phyloP scores from a whole-genome alignment of 2,329 filamentous ascomycete genomes.

The Colletotrichum tabaci region DNA sequence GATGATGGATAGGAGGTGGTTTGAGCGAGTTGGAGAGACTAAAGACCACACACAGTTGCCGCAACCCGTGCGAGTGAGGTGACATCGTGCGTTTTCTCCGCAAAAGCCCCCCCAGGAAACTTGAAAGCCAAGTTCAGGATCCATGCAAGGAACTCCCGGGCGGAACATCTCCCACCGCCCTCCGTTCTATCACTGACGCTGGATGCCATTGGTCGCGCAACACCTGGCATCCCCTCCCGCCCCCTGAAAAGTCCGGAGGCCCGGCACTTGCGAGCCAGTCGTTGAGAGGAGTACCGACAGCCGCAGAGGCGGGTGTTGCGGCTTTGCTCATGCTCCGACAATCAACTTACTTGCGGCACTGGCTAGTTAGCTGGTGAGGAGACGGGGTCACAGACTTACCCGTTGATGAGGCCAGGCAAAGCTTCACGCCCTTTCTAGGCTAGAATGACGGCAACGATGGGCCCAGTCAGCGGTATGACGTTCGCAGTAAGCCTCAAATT shows the following conservation, averaged over 20 bases:
- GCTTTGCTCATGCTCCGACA: neutral
- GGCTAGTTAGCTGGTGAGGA: neutral
- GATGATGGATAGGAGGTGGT: neutral
- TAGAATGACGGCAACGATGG: neutral
- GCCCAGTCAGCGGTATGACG: neutral
- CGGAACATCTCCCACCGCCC: constrained; percentile 23
- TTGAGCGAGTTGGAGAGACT: constrained; percentile 8
- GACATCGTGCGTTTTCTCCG: constrained; percentile 26
- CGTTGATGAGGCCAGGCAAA: neutral
- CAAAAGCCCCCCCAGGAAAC: neutral
- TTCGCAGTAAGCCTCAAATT: neutral
- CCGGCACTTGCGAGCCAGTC: constrained; percentile 11
- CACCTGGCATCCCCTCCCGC: neutral
- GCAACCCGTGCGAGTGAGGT: constrained; percentile 13
- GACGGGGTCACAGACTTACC: no score
- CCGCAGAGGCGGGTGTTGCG: constrained; percentile 17
- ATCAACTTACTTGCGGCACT: constrained; percentile 36
- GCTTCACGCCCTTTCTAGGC: neutral
- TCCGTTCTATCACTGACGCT: constrained; percentile 1
- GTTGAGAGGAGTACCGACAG: constrained; percentile 17
- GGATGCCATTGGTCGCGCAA: constrained; percentile 15
- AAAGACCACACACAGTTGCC: constrained; percentile 7
- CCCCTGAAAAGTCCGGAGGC: constrained; percentile 20
- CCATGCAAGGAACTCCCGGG: constrained; percentile 16
- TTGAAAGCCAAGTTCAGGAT: constrained; percentile 17